Evolutionary conservation across 2,329 filamentous ascomycete genomes (phyloP).

Genomic region (Fusarium poae): DNA sequence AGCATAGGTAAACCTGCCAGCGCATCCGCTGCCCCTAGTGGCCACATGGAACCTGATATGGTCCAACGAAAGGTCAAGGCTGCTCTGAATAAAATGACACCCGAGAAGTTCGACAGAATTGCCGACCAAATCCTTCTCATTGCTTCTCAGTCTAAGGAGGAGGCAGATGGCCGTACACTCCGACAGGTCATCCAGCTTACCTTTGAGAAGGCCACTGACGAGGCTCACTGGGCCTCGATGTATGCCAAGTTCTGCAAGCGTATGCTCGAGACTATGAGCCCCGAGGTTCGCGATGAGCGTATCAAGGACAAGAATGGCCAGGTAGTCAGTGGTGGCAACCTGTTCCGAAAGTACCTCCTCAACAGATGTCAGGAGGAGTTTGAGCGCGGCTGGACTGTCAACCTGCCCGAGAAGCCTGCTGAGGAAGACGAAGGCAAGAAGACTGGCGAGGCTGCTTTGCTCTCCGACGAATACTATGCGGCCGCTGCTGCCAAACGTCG

Average conservation of each 20-base stretch:
- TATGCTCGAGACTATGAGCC: conserved; percentile 95
- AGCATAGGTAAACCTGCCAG: conserved; percentile 67
- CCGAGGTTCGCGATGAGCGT: conserved; percentile 94
- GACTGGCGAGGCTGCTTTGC: conserved; percentile 79
- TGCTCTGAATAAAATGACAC: conserved; percentile 99
- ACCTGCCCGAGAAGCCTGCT: conserved; percentile 76
- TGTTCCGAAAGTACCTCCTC: conserved; percentile 98
- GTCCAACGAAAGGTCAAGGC: conserved; percentile 99
- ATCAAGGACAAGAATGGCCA: conserved; percentile 92
- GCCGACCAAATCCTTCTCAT: conserved; percentile 93
- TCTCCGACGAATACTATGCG: conserved; percentile 96
- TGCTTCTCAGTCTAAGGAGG: conserved; percentile 94
- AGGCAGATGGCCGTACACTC: conserved; percentile 91
- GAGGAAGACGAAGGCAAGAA: conserved; percentile 73
- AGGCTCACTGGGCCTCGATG: conserved; percentile 98
- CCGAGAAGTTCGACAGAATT: conserved; percentile 98
- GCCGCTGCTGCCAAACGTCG: conserved; percentile 95
- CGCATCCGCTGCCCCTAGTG: conserved; percentile 61
- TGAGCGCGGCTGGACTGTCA: conserved; percentile 95
- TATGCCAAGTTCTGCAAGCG: conserved; percentile 98
- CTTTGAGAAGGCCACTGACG: conserved; percentile 98
- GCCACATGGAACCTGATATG: conserved; percentile 84
- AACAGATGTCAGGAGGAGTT: conserved; percentile 99
- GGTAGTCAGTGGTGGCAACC: conserved; percentile 88
- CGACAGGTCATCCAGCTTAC: conserved; percentile 98